Conservation (phyloP, 179 eudicot species). For the Gypsophila paniculata region DNA sequence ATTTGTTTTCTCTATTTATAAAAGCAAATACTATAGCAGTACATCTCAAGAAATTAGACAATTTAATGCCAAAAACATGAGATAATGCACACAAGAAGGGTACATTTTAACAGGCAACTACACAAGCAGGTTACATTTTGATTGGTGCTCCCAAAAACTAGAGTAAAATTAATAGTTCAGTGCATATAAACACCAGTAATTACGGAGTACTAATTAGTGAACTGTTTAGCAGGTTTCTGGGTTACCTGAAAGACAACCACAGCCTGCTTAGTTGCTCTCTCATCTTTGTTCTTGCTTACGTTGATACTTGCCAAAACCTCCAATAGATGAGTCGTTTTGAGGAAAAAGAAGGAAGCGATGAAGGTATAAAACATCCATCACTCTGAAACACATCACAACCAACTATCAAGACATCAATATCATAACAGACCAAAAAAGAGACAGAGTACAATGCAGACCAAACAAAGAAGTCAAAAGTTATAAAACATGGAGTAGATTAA, state of each 20-base stretch:
- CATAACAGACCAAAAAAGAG: background rate
- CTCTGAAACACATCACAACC: background rate
- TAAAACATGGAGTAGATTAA: background rate
- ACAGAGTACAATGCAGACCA: background rate
- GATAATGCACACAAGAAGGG: conserved; percentile 3
- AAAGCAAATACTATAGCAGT: background rate
- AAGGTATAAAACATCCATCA: background rate
- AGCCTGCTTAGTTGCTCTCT: background rate
- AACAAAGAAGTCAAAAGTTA: background rate
- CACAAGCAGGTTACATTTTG: background rate
- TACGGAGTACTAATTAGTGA: too few relatives aligned
- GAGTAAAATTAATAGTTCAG: background rate
- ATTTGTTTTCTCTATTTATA: background rate
- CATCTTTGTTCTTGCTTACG: background rate
- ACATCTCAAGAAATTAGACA: background rate
- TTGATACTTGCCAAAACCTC: background rate
- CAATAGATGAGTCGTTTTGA: background rate
- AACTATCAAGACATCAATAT: background rate
- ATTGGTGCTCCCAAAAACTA: conserved; percentile 1
- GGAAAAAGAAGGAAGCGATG: background rate
- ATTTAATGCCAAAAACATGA: background rate
- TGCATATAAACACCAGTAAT: background rate
- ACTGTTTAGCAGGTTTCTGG: background rate
- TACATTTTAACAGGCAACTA: background rate
- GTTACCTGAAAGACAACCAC: background rate